These are phyloP conservation scores for Globisporangium paroecandrum DNA, from an alignment of 352 stramenopile genomes.

Conservation along the genomic window DNA sequence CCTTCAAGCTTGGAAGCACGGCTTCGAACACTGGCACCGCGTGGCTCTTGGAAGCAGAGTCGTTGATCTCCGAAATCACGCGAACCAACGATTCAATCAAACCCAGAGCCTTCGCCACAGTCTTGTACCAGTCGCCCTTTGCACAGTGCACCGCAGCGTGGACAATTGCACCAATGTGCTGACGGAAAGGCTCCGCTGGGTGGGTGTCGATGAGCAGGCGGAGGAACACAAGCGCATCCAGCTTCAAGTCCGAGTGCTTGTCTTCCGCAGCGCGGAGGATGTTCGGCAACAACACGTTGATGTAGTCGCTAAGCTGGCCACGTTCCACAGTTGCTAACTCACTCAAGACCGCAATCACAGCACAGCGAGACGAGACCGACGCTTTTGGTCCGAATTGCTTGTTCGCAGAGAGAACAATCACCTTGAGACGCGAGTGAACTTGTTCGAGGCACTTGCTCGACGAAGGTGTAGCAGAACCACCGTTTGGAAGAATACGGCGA, in stretches of 20 bases:
- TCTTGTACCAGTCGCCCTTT: conserved; percentile 98
- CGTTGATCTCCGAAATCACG: conserved; percentile 55
- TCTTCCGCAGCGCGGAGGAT: conserved; percentile 84
- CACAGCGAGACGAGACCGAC: conserved; percentile 73
- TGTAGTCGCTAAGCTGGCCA: conserved; percentile 67
- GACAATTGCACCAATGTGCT: conserved; percentile 81
- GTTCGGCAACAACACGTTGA: conserved; percentile 76
- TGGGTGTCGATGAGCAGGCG: conserved; percentile 92
- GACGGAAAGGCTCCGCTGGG: conserved; percentile 68
- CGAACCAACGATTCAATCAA: conserved; percentile 90
- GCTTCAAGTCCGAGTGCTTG: conserved; percentile 94
- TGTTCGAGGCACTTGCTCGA: conserved; percentile 47
- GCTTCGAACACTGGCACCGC: conserved; percentile 89
- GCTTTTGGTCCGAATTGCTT: conserved; percentile 80
- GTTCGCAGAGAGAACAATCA: conserved; percentile 70
- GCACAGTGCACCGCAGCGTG: conserved; percentile 87
- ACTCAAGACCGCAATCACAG: conserved; percentile 81
- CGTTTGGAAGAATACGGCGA: conserved; percentile 41
- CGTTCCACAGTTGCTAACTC: conserved; percentile 78
- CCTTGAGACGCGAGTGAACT: conserved; percentile 60
- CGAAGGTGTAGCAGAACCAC: conserved; percentile 20
- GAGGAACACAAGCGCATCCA: conserved; percentile 94
- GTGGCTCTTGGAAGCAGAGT: conserved; percentile 42
- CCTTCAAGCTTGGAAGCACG: conserved; percentile 93
- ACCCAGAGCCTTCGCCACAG: conserved; percentile 92